Evolutionary conservation across 139 green algal genomes (phyloP).

Genomic region (Micromonas commoda): DNA sequence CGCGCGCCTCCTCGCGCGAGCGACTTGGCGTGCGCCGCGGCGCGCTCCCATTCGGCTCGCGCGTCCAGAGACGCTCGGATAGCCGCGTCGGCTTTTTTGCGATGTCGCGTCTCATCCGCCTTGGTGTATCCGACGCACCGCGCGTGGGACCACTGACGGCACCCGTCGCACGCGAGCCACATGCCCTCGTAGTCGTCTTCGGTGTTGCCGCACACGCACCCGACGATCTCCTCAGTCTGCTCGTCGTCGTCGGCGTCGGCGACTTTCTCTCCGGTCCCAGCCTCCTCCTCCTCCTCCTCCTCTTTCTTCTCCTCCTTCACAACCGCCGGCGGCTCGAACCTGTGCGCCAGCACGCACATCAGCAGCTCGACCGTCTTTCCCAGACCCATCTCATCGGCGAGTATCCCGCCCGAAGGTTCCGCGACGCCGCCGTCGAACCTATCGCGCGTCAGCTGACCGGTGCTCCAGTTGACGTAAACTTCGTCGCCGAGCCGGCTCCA

Average conservation of each 20-base stretch:
- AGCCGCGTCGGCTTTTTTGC: neutral
- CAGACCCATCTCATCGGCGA: slow-evolving; percentile 64
- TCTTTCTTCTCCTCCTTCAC: neutral
- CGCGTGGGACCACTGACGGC: slow-evolving; percentile 33
- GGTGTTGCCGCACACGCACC: neutral
- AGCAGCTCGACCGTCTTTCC: slow-evolving; percentile 94
- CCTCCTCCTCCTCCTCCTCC: neutral
- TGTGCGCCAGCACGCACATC: slow-evolving; percentile 33
- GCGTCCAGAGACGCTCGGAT: no score
- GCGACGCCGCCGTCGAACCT: neutral
- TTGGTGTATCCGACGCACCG: slow-evolving; percentile 32
- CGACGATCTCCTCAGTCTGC: neutral
- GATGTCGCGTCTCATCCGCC: neutral
- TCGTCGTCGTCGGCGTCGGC: neutral
- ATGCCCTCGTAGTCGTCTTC: slow-evolving; percentile 16
- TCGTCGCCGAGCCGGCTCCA: neutral
- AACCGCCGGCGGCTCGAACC: no score
- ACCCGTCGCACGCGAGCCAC: slow-evolving; percentile 37
- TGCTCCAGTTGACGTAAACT: neutral
- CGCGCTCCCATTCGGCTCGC: neutral
- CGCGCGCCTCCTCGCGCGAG: neutral
- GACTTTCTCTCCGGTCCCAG: neutral
- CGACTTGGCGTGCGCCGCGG: neutral
- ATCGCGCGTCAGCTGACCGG: neutral
- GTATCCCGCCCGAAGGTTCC: neutral